Evolutionary conservation across 805 yeast species (phyloP), one percentile per base, ranked within the genome.

Genomic region (Pichia nakasei): DNA sequence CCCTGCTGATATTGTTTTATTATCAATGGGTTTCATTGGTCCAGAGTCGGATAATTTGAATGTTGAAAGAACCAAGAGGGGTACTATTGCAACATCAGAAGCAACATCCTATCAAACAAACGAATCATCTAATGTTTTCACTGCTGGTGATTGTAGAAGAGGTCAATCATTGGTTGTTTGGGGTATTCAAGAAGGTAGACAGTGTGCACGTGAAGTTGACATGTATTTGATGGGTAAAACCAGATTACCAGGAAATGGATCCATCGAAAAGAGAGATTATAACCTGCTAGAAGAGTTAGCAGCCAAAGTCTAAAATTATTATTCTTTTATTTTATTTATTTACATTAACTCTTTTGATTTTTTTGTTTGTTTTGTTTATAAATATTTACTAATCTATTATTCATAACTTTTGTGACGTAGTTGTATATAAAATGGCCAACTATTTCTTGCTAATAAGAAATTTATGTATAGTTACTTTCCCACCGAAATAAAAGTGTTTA

Each of bases 161-260:
- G 98, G 98, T 24, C 98, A 91, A 72, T 86, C 96, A 2, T 76
- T 91, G 64, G 91, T 91, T 63, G 98, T 91, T 44, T 93, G 97
- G 97, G 98, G 97, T 69, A 91, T 91, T 55, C 97, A 93, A 69
- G 98, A 91, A 69, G 98, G 98, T 53, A 82, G 97, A 72, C 96
- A 91, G 67, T 88, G 96, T 77, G 98, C 98, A 32, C 76, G 96
- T 53, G 88, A 86, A 55, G 94, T 91, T 50, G 98, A 91, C 61
- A 64, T 70, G 54, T 84, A 64, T 63, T 72, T 91, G 63, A 78
- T 80, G 79, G 89, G 91, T 22, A 66, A 75, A 50, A 75, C 95
- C 19, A 75, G 84, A 59, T 74, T 93, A 57, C 97, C 98, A 48
- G 96, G 96, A 37, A 85, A 85, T 61, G 97, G 97, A 44, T 82